phyloP scores from a whole-genome alignment of 495 filamentous ascomycete genomes.

The Chaetomium fimeti region DNA sequence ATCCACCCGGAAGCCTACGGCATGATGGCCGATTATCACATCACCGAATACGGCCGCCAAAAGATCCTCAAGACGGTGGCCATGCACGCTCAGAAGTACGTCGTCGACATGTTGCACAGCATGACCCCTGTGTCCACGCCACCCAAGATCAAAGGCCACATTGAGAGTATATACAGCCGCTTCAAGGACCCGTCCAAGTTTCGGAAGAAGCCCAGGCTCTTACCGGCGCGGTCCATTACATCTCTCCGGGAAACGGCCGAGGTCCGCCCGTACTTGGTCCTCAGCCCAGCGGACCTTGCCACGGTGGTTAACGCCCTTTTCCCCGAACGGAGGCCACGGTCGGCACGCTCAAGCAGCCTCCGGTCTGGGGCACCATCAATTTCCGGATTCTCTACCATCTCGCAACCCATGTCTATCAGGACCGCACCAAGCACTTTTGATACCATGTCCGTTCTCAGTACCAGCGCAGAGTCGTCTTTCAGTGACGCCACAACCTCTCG shows the following conservation, averaged over 20 bases:
- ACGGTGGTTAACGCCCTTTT: constrained; percentile 71
- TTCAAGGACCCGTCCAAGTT: constrained; percentile 55
- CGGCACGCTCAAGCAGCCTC: constrained; percentile 52
- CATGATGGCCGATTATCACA: constrained; percentile 86
- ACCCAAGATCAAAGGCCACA: constrained; percentile 65
- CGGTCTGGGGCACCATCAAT: constrained; percentile 66
- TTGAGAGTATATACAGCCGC: constrained; percentile 70
- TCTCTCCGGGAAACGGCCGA: constrained; percentile 67
- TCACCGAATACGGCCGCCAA: constrained; percentile 83
- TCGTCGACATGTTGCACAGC: constrained; percentile 61
- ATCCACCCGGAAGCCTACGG: constrained; percentile 88
- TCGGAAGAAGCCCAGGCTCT: constrained; percentile 57
- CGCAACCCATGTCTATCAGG: constrained; percentile 47
- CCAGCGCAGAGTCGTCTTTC: constrained; percentile 63
- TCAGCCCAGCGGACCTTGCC: constrained; percentile 70
- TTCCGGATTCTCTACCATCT: constrained; percentile 58
- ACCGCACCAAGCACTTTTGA: constrained; percentile 51
- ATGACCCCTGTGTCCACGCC: constrained; percentile 61
- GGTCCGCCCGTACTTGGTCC: constrained; percentile 68
- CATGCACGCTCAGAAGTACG: constrained; percentile 70
- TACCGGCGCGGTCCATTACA: constrained; percentile 66
- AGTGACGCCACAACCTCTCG: constrained; percentile 66
- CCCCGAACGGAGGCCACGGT: constrained; percentile 59
- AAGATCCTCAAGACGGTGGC: constrained; percentile 84
- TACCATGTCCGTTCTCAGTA: constrained; percentile 62